Evolutionary conservation across 352 stramenopile species (phyloP).

Genomic region (Phytophthora pini): DNA sequence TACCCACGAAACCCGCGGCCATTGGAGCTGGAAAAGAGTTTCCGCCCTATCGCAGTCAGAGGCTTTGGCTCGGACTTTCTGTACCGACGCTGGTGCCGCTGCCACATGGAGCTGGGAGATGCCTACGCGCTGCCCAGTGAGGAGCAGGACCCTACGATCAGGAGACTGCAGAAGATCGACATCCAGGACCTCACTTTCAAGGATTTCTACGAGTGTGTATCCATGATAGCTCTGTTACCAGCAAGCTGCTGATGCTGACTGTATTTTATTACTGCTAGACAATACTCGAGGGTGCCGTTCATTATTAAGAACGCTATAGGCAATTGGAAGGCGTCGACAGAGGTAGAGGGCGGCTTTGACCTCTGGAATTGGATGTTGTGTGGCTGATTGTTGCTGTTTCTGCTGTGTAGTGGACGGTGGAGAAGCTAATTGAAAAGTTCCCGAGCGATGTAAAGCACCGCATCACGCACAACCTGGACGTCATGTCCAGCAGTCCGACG

Average conservation of each 20-base stretch:
- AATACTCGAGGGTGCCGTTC: conserved; percentile 77
- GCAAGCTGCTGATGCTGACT: conserved; percentile 12
- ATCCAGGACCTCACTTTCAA: conserved; percentile 64
- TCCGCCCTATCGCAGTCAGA: conserved; percentile 27
- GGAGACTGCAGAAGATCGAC: conserved; percentile 62
- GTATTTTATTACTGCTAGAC: conserved; percentile 36
- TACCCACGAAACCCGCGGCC: conserved; percentile 60
- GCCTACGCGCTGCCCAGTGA: conserved; percentile 53
- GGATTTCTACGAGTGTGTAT: conserved; percentile 74
- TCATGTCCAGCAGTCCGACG: conserved; percentile 53
- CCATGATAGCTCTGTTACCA: neutral
- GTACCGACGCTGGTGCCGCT: conserved; percentile 85
- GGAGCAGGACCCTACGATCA: conserved; percentile 51
- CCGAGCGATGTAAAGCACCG: conserved; percentile 52
- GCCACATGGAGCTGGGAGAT: conserved; percentile 75
- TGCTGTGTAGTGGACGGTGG: conserved; percentile 67
- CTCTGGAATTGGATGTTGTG: neutral
- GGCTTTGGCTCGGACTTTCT: conserved; percentile 83
- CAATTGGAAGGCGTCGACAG: conserved; percentile 73
- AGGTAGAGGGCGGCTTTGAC: conserved; percentile 37
- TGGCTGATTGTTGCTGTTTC: conserved; percentile 7
- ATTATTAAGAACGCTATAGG: conserved; percentile 73
- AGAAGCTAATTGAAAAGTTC: conserved; percentile 65
- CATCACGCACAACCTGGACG: conserved; percentile 87
- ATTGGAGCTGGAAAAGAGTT: conserved; percentile 29